These are phyloP conservation scores for Tephrocybe sp. DNA, from an alignment of 768 basidiomycete species.

Conservation along the genomic window DNA sequence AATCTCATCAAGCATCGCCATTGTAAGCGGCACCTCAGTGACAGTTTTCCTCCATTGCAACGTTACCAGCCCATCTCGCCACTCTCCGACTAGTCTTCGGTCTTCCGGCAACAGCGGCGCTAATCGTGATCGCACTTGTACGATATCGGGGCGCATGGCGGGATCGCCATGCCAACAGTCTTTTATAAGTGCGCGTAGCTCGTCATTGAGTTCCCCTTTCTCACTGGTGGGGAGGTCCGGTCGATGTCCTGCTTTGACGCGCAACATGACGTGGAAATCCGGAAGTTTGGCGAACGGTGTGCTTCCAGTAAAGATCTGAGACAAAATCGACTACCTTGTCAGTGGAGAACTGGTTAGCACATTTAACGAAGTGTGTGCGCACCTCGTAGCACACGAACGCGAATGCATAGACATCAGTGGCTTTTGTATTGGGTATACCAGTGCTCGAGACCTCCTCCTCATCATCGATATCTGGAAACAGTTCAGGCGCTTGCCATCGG, in stretches of 20 bases:
- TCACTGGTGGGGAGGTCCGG: not conserved
- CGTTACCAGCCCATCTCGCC: not conserved
- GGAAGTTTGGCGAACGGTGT: not conserved
- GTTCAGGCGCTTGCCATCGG: conserved; percentile 22
- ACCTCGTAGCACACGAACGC: conserved; percentile 1
- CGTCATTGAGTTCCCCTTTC: not conserved
- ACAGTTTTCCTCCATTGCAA: not conserved
- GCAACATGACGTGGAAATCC: not conserved
- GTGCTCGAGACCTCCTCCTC: not conserved
- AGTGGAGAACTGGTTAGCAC: too few species aligned
- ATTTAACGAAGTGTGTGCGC: not conserved
- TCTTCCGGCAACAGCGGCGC: not conserved
- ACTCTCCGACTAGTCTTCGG: not conserved
- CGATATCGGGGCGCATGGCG: not conserved
- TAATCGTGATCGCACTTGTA: not conserved
- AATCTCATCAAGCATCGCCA: not conserved
- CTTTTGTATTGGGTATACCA: conserved; percentile 5
- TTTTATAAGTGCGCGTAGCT: not conserved
- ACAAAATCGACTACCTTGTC: too few species aligned
- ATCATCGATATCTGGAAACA: conserved; percentile 7
- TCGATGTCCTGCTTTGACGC: not conserved
- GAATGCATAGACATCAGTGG: conserved; percentile 21
- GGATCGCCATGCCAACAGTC: not conserved
- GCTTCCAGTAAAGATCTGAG: not conserved
- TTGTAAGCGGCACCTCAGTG: not conserved